These are phyloP conservation scores for Boletus pseudopeckii DNA, from an alignment of 768 basidiomycete genomes.

Conservation along the genomic window DNA sequence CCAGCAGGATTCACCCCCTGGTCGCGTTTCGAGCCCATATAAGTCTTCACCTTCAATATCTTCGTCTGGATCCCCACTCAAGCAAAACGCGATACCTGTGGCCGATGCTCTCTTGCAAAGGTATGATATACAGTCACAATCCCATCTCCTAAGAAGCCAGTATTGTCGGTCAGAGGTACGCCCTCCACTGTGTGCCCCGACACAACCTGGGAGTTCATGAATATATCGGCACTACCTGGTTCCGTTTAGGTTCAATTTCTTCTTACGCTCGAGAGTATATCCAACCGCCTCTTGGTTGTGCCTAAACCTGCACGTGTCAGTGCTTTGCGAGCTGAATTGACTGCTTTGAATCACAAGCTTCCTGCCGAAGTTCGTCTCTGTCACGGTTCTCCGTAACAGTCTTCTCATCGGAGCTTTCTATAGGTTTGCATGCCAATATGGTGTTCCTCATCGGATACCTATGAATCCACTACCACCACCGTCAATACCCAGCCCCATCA, in stretches of 20 bases:
- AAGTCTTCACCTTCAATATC: slow-evolving; percentile 73
- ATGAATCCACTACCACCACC: slow-evolving; percentile 29
- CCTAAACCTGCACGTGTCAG: slow-evolving; percentile 94
- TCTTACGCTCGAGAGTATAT: slow-evolving; percentile 86
- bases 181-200: slow-evolving; percentile 2
- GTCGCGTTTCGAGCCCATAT: slow-evolving; percentile 44
- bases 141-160: slow-evolving; percentile 74
- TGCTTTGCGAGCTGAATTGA: slow-evolving; percentile 94
- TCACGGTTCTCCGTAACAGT: neutral
- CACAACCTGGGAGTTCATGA: neutral
- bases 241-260: slow-evolving; percentile 72
- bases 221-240: neutral
- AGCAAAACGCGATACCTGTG: slow-evolving; percentile 41
- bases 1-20: slow-evolving; percentile 50
- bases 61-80: slow-evolving; percentile 42
- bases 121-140: slow-evolving; percentile 67
- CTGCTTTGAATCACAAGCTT: slow-evolving; percentile 90
- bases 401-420: slow-evolving; percentile 6
- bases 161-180: slow-evolving; percentile 85
- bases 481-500: slow-evolving; percentile 69
- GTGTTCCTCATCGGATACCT: slow-evolving; percentile 70
- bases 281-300: slow-evolving; percentile 85
- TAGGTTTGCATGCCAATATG: slow-evolving; percentile 88
- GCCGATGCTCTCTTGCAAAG: slow-evolving; percentile 60
- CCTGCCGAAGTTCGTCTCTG: slow-evolving; percentile 77